Percentiles rank a stretch among this genome's conserved stretches.
These are phyloP conservation scores for Chamaecrista fasciculata DNA, from an alignment of 306 rosid genomes.

Conservation along the genomic window DNA sequence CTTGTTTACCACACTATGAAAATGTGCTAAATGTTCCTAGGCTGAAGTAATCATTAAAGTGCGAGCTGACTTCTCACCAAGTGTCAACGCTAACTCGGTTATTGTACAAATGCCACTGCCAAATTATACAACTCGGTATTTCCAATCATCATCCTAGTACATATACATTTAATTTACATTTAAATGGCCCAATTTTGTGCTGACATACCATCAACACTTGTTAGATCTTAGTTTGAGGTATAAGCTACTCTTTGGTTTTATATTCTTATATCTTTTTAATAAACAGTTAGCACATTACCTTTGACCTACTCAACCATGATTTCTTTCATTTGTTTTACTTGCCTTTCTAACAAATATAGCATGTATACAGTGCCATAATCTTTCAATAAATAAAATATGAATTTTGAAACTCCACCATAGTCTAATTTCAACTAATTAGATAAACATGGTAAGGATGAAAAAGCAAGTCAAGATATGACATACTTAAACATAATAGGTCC, in stretches of 20 bases:
- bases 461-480: not conserved
- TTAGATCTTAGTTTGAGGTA: not conserved
- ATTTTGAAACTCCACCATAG: not conserved
- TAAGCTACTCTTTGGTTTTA: not conserved
- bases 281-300: not conserved
- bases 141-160: constrained; percentile 27
- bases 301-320: not conserved
- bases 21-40: constrained; percentile 38
- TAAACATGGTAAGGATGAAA: not conserved
- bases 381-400: not conserved
- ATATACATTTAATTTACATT: constrained; percentile 19
- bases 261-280: not conserved
- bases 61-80: constrained; percentile 73
- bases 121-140: constrained; percentile 67
- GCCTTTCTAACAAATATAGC: not conserved
- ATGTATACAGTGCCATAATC: not conserved
- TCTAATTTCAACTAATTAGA: not conserved
- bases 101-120: constrained; percentile 86
- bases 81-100: constrained; percentile 63
- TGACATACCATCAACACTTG: not conserved
- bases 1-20: constrained; percentile 24
- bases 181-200: not conserved
- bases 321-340: not conserved
- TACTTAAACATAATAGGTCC: not conserved
- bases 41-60: constrained; percentile 83